Percentiles rank a stretch among this genome's conserved stretches.
Evolutionary conservation across 2,329 filamentous ascomycete genomes (phyloP).

Genomic region (Cryphonectria japonica): DNA sequence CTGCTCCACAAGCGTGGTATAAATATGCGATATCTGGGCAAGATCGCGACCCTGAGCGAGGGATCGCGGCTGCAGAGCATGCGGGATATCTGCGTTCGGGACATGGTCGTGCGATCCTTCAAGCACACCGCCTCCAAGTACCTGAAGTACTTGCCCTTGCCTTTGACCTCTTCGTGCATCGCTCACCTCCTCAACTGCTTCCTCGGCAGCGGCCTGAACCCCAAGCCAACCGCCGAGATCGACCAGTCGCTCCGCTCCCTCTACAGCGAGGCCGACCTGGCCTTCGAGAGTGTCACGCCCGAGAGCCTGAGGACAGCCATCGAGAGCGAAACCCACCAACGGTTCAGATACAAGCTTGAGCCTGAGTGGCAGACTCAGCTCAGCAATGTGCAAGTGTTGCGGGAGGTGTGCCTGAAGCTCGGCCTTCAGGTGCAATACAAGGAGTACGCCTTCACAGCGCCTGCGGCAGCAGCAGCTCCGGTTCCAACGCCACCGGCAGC

Average conservation of each 20-base stretch:
- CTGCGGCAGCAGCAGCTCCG: slow-evolving; percentile 43
- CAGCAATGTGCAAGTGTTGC: slow-evolving; percentile 81
- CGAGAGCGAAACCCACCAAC: slow-evolving; percentile 68
- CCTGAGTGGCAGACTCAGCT: slow-evolving; percentile 68
- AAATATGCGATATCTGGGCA: slow-evolving; percentile 94
- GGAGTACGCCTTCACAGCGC: slow-evolving; percentile 68
- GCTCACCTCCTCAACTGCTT: slow-evolving; percentile 94
- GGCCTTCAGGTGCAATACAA: slow-evolving; percentile 86
- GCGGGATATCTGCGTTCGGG: slow-evolving; percentile 76
- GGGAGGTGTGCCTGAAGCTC: slow-evolving; percentile 86
- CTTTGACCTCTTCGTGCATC: slow-evolving; percentile 78
- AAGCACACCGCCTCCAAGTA: slow-evolving; percentile 87
- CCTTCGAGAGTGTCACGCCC: slow-evolving; percentile 79
- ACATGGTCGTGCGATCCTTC: slow-evolving; percentile 94
- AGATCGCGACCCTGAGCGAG: slow-evolving; percentile 71
- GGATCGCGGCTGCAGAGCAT: slow-evolving; percentile 77
- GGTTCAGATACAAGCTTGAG: slow-evolving; percentile 77
- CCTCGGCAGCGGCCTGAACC: slow-evolving; percentile 75
- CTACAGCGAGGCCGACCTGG: slow-evolving; percentile 81
- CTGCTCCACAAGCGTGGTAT: slow-evolving; percentile 96
- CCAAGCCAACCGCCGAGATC: slow-evolving; percentile 76
- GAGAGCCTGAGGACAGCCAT: slow-evolving; percentile 71
- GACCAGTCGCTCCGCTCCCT: slow-evolving; percentile 74
- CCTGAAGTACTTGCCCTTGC: slow-evolving; percentile 76
- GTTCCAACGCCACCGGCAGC: slow-evolving; percentile 37